These are phyloP conservation scores for Colletotrichum sp. DNA, from an alignment of 2,329 filamentous ascomycete species.

Conservation along the genomic window DNA sequence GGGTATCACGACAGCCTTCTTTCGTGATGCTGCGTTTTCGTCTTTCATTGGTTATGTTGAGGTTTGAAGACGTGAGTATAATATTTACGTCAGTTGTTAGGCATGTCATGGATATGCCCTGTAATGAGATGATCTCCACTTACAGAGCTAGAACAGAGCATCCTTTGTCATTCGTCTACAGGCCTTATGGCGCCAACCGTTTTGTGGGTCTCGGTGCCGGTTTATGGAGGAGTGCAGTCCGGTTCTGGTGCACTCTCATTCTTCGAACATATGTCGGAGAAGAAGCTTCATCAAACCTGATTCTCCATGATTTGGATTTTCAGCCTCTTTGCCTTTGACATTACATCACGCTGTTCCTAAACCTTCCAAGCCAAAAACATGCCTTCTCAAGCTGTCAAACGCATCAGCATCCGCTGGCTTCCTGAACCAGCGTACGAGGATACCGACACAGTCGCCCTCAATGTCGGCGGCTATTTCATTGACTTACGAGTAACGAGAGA, in stretches of 20 bases:
- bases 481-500: neutral
- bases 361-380: neutral
- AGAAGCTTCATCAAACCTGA: neutral
- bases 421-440: slow-evolving; percentile 26
- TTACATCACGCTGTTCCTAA: neutral
- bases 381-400: slow-evolving; percentile 23
- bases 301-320: neutral
- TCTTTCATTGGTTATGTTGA: neutral
- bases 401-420: slow-evolving; percentile 28
- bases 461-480: slow-evolving; percentile 28
- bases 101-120: neutral
- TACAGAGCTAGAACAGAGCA: neutral
- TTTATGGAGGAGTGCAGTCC: neutral
- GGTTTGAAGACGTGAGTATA: neutral
- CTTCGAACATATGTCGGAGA: neutral
- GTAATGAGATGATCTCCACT: neutral
- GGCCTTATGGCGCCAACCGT: neutral
- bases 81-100: neutral
- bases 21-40: neutral
- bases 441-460: slow-evolving; percentile 26
- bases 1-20: too few relatives aligned
- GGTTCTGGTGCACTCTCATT: neutral
- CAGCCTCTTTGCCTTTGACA: neutral
- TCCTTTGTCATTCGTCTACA: neutral
- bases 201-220: neutral